Evolutionary conservation across 192 early-diverging fungal species (phyloP), one percentile per base, ranked within the genome.

Genomic region (Backusella morwellensis): DNA sequence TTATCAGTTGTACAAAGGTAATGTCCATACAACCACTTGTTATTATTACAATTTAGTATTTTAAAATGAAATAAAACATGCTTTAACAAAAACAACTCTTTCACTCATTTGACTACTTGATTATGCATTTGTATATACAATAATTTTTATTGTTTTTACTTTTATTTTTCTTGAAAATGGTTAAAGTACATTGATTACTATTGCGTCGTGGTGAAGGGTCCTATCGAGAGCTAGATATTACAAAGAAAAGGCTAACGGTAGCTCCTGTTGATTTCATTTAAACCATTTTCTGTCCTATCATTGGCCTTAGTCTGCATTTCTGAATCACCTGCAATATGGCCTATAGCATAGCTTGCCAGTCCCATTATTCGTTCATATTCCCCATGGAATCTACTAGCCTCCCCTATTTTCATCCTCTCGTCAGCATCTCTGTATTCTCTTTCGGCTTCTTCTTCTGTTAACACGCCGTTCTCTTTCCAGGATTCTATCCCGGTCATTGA

Each of bases 291-390:
- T 17, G 74, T 66, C 52, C 79, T 63, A 19, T 52, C 14, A 3
- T 8, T 44, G 47, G 70, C 79, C 32, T 66, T 75, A 2, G 42
- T 38, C 54, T 80, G 54, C 79, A 80, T 76, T 29, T 80, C 79
- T 8, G 69, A 29, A 72, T 80, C 79, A 19, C 79, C 79, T 6
- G 75, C 63, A 14, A 80, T 66, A 72, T 80, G 75, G 4, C 75
- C 79, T 5, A 76, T 34, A 35, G 70, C 74, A 50, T 75, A 52
- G 34, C 44, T 56, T 0, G 76, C 36, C 4, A 47, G 32, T 3
- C 79, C 79, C 74, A 80, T 76, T 12, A 47, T 44, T 19, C 79
- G 75, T 54, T 80, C 73, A 32, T 76, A 80, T 73, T 80, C 74
- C 2, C 79, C 79, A 73, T 75, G 74, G n/a, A 75, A 40, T 66